Base-by-base conservation (phyloP, 2,329 filamentous ascomycete species). In the Pseudocercospora fijiensis region DNA sequence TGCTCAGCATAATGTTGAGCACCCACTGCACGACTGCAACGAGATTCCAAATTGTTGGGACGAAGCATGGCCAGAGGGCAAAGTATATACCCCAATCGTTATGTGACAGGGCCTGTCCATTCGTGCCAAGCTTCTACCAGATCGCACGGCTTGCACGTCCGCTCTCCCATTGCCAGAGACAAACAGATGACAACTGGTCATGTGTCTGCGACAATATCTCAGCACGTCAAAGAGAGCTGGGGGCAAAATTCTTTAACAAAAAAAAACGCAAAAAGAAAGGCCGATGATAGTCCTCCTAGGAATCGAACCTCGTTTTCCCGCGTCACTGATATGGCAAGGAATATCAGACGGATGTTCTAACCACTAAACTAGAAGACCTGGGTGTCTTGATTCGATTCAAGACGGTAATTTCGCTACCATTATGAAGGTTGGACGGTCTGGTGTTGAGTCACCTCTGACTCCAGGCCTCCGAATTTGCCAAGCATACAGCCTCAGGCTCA, bases 341-440 rank as follows among this genome's bases (percentile, higher is more conserved):
- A 24, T 53, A 53, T 53, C 49, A 53, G 49, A 53, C 49, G 49
- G 49, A 53, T 53, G 26, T 53, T 27, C 49, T 53, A 28, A 53
- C 49, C 49, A 53, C 26, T 53, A 53, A 26, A 53, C 49, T 53
- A 53, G 7, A 53, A 26, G 24, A 7, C 49, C 49, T 30, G 28
- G 49, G 4, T 26, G 10, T 16, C 9, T 26, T 26, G 9, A 49
- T 49, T 13, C 13, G 45, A 22, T 49, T n/a, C 4, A 22, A 24
- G 20, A 5, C 9, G 6, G 18, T 10, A 24, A 18, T 11, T 49
- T 49, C 4, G 9, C 20, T 22, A 9, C 20, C 13, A 49, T 49
- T 49, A 26, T 49, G 20, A 49, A 49, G 24, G 20, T 26, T 18
- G 4, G 16, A 41, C 37, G 13, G 13, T 16, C 5, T 37, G 4